phyloP scores from a whole-genome alignment of 1,284 basidiomycete species.

The Cryptococcus sp. region DNA sequence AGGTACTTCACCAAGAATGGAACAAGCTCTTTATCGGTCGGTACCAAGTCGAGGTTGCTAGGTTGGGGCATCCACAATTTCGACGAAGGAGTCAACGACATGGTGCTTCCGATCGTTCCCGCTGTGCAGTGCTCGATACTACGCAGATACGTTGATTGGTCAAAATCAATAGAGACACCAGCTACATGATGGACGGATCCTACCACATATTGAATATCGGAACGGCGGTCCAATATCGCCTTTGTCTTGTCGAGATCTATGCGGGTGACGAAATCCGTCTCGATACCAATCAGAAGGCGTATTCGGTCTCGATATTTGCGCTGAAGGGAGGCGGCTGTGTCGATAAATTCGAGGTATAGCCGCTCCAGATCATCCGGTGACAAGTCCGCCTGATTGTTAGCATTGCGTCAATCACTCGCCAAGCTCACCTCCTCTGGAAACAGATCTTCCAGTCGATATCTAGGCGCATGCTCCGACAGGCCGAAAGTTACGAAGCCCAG shows the following conservation, averaged over 20 bases:
- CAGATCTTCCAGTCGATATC: constrained; percentile 72
- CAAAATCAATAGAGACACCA: constrained; percentile 89
- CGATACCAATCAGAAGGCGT: constrained; percentile 78
- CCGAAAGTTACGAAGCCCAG: constrained; percentile 80
- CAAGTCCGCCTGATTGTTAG: constrained; percentile 39
- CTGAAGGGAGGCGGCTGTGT: constrained; percentile 72
- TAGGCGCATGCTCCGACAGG: constrained; percentile 90
- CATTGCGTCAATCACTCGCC: background rate
- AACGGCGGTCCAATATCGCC: constrained; percentile 54
- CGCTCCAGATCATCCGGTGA: constrained; percentile 27
- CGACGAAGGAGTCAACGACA: constrained; percentile 11
- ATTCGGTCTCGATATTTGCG: constrained; percentile 52
- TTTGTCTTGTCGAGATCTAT: constrained; percentile 58
- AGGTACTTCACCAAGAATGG: constrained; percentile 67
- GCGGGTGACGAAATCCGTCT: constrained; percentile 82
- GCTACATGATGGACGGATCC: constrained; percentile 92
- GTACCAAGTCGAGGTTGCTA: constrained; percentile 11
- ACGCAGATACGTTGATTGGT: constrained; percentile 49
- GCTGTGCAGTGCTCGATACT: constrained; percentile 12
- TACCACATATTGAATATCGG: constrained; percentile 79
- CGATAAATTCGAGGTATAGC: constrained; percentile 19
- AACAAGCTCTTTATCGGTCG: constrained; percentile 11
- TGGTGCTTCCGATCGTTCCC: constrained; percentile 10
- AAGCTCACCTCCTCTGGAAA: constrained; percentile 88
- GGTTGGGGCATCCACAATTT: constrained; percentile 4